Evolutionary conservation across 1,284 basidiomycete genomes (phyloP).

Genomic region (Phlebopus sp.): DNA sequence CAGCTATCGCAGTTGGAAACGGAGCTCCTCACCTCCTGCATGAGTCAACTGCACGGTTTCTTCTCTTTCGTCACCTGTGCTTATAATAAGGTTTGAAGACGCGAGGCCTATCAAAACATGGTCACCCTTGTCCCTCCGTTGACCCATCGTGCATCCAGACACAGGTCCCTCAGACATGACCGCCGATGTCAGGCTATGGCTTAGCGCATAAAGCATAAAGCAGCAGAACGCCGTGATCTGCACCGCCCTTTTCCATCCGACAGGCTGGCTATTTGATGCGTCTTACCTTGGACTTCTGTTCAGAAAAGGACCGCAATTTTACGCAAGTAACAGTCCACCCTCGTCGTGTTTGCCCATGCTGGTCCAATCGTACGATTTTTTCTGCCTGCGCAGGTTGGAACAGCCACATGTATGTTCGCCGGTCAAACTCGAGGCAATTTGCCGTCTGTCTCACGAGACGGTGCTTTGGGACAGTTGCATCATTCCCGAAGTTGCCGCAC

Average conservation of each 20-base stretch:
- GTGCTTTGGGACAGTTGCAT: not conserved
- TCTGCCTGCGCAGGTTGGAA: too few species aligned
- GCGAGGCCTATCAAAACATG: not conserved
- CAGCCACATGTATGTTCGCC: not conserved
- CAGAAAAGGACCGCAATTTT: not conserved
- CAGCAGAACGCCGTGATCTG: not conserved
- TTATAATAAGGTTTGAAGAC: constrained; percentile 2
- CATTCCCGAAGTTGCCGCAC: not conserved
- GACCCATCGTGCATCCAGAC: not conserved
- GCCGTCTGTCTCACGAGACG: not conserved
- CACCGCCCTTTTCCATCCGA: not conserved
- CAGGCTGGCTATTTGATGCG: not conserved
- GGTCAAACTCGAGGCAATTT: not conserved
- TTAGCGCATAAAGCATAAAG: not conserved
- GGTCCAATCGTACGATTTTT: not conserved
- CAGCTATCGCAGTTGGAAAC: not conserved
- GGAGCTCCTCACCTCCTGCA: not conserved
- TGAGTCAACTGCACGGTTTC: not conserved
- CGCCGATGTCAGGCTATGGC: constrained; percentile 1
- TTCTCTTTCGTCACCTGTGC: not conserved
- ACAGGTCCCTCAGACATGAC: not conserved
- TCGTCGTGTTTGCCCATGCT: not conserved
- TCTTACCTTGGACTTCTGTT: not conserved
- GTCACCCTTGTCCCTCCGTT: not conserved
- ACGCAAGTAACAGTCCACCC: not conserved